Conservation (phyloP, 305 asterid genomes). For the Fraxinus sp. region DNA sequence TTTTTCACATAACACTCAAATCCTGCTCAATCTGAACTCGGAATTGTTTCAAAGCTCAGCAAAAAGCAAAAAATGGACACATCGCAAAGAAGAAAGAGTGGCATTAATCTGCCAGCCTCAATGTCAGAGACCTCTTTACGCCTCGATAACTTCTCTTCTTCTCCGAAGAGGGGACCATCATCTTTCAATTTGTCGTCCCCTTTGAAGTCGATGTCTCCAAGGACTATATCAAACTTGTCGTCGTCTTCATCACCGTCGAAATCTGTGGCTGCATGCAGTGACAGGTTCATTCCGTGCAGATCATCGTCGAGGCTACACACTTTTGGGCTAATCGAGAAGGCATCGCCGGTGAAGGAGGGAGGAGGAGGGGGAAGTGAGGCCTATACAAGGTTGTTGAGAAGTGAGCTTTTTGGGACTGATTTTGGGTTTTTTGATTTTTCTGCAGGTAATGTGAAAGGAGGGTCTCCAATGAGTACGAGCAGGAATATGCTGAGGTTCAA, state of each 20-base stretch:
- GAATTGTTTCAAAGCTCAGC: not conserved
- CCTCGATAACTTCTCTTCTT: conserved; percentile 50
- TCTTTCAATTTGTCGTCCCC: conserved; percentile 59
- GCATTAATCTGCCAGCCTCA: conserved; percentile 75
- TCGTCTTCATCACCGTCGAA: conserved; percentile 71
- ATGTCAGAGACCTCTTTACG: conserved; percentile 76
- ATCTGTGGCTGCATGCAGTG: conserved; percentile 65
- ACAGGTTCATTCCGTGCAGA: conserved; percentile 95
- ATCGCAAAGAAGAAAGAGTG: conserved; percentile 71
- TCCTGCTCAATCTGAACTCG: conserved; percentile 1
- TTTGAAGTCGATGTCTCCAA: conserved; percentile 82
- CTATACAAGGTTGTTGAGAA: conserved; percentile 67
- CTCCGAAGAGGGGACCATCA: conserved; percentile 1
- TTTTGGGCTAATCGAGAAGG: conserved; percentile 82
- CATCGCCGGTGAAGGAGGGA: conserved; percentile 82
- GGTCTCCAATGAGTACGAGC: conserved; percentile 78
- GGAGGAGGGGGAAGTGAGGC: conserved; percentile 70
- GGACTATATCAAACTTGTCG: conserved; percentile 81
- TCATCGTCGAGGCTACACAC: conserved; percentile 95
- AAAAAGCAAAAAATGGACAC: conserved; percentile 48
- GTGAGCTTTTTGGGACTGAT: conserved; percentile 94
- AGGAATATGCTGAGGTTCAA: conserved; percentile 90
- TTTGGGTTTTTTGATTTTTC: conserved; percentile 70
- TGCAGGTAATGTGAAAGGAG: conserved; percentile 63
- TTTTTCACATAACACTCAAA: not conserved